Evolutionary conservation across 2,329 filamentous ascomycete species (phyloP).

Genomic region (Penicillium sp.): DNA sequence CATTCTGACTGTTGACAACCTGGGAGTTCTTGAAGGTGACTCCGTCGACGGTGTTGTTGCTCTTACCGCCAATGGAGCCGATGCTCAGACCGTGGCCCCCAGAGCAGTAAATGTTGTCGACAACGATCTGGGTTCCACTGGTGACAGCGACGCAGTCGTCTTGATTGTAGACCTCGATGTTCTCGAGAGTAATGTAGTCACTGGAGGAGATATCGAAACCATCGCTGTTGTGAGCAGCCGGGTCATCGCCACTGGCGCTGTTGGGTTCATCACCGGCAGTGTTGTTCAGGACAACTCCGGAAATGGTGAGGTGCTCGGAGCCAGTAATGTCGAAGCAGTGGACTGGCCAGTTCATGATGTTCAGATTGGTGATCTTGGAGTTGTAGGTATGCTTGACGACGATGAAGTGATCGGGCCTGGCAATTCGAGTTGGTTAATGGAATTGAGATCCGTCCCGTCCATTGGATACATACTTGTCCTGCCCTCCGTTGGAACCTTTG

Average conservation of each 20-base stretch:
- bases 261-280: conserved; percentile 38
- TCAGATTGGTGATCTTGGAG: conserved; percentile 38
- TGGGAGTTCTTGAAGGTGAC: conserved; percentile 52
- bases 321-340: conserved; percentile 41
- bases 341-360: conserved; percentile 43
- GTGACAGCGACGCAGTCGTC: conserved; percentile 41
- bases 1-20: conserved; percentile 46
- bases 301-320: conserved; percentile 33
- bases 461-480: conserved; percentile 12
- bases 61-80: conserved; percentile 49
- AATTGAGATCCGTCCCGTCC: not conserved
- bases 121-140: conserved; percentile 27
- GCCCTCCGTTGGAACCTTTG: conserved; percentile 48
- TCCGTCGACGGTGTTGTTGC: conserved; percentile 43
- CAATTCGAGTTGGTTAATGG: not conserved
- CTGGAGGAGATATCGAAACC: conserved; percentile 51
- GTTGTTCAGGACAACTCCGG: conserved; percentile 42
- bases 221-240: conserved; percentile 50
- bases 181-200: conserved; percentile 43
- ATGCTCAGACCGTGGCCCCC: conserved; percentile 36
- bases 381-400: conserved; percentile 37
- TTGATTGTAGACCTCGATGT: conserved; percentile 45
- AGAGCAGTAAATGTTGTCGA: conserved; percentile 36
- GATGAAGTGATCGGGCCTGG: conserved; percentile 32
- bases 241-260: conserved; percentile 29